Base-by-base conservation (phyloP, 768 basidiomycete species). In the Glaciozyma antarctica region DNA sequence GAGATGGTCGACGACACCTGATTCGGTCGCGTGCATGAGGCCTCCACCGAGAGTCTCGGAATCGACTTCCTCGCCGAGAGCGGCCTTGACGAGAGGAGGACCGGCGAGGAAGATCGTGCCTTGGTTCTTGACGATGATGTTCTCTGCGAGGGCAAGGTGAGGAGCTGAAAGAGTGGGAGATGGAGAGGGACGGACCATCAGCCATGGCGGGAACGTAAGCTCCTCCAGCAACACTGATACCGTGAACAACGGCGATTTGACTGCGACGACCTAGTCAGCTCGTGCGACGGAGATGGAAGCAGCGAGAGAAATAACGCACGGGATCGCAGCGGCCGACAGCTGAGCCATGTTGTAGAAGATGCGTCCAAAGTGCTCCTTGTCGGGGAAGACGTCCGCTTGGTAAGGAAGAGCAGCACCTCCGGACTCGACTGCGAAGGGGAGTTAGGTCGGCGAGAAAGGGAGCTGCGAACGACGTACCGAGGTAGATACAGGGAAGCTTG, bases 91-190 rank as follows among this genome's bases (percentile, higher is more conserved):
- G 16, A 97, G 81, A 13, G 92, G 92, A 16, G 93, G 93, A 0
- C 92, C 92, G 19, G 92, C 92, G 22, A 97, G 82, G 79, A 95
- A 95, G 70, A 97, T 95, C 22, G 83, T 86, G 0, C 92, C 92
- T 78, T 94, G 91, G 65, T 92, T 87, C 65, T 85, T 84, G 41
- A 90, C 88, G 67, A 90, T 92, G 71, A 90, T 82, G 68, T 90
- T 92, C 77, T 67, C 64, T 59, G 61, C 51, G 24, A 22, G 13
- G 15, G 51, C 24, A 26, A 13, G 13, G 45, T 28, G 38, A 28
- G 19, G 45, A 28, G n/a, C 22, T 7, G 38, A 41, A 26, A 13
- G 19, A 28, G 21, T 9, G 8, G 12, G 38, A 38, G 22, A 30
- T 16, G 53, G 8, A 28, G 15, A 22, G 41, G n/a, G 48, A 52